Evolutionary conservation across 2,329 filamentous ascomycete species (phyloP).

Genomic region (Plectosphaerella sp.): DNA sequence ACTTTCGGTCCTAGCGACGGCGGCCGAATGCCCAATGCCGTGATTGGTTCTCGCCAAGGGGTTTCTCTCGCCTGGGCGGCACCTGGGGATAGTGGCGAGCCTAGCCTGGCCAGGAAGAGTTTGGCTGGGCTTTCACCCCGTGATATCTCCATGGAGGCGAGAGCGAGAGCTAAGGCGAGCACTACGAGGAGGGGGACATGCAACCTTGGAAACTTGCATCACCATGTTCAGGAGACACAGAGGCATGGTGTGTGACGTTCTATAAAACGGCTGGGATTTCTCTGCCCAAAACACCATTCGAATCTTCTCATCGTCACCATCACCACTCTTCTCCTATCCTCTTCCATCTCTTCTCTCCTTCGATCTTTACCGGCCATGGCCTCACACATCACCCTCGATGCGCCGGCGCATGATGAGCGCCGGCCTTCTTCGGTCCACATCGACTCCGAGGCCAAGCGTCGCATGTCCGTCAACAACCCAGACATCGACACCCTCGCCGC

Average conservation of each 20-base stretch:
- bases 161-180: not conserved
- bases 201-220: not conserved
- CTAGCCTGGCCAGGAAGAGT: not conserved
- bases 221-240: not conserved
- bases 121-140: not conserved
- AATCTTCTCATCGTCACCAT: not conserved
- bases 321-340: not conserved
- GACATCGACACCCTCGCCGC: not conserved
- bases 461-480: not conserved
- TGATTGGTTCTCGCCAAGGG: not conserved
- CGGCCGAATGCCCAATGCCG: not conserved
- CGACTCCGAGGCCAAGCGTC: not conserved
- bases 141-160: not conserved
- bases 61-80: not conserved
- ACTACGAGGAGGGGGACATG: not conserved
- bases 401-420: not conserved
- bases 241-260: not conserved
- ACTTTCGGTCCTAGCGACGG: not conserved
- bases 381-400: not conserved
- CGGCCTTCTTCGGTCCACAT: not conserved
- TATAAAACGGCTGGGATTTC: not conserved
- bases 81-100: not conserved
- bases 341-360: not conserved
- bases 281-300: not conserved
- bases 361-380: not conserved